A percentile compares a stretch with the other conserved stretches of the same genome.
Conservation (phyloP, 2,329 filamentous ascomycete species). For the Talaromyces sp. region DNA sequence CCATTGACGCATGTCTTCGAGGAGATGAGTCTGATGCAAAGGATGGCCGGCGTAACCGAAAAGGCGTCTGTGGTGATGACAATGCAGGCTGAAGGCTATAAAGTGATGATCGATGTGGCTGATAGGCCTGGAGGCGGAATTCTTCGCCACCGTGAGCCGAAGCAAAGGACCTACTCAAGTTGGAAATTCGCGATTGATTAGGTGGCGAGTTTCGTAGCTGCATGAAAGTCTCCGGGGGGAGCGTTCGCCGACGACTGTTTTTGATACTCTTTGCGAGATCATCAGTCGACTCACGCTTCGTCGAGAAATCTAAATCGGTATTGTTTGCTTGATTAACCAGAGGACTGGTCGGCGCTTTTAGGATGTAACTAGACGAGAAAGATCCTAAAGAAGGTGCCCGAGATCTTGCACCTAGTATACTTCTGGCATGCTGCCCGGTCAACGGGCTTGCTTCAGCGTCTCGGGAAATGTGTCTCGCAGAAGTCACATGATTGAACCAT, state of each 20-base stretch:
- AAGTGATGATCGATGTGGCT: constrained; percentile 69
- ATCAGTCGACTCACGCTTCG: constrained; percentile 52
- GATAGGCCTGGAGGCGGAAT: constrained; percentile 71
- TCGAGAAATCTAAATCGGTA: constrained; percentile 66
- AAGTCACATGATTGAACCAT: constrained; percentile 47
- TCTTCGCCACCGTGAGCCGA: constrained; percentile 57
- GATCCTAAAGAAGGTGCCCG: constrained; percentile 64
- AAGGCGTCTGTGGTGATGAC: constrained; percentile 38
- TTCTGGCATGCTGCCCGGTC: constrained; percentile 19
- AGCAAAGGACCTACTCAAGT: constrained; percentile 43
- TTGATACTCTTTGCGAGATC: constrained; percentile 48
- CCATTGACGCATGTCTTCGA: constrained; percentile 87
- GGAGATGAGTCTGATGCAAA: constrained; percentile 71
- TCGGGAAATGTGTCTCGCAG: constrained; percentile 22
- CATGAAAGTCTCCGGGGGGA: constrained; percentile 61
- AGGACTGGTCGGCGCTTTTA: constrained; percentile 87
- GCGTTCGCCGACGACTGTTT: constrained; percentile 64
- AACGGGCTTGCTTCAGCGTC: constrained; percentile 21
- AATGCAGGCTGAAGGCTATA: constrained; percentile 48
- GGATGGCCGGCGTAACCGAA: constrained; percentile 62
- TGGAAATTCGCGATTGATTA: constrained; percentile 34
- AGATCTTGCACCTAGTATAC: constrained; percentile 31
- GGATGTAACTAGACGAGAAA: constrained; percentile 73
- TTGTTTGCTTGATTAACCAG: constrained; percentile 86
- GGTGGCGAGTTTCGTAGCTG: constrained; percentile 46